Evolutionary conservation across 1,139 yeast genomes (phyloP), one percentile per base, ranked within the genome.

Genomic region (Kluyveromyces sp.): DNA sequence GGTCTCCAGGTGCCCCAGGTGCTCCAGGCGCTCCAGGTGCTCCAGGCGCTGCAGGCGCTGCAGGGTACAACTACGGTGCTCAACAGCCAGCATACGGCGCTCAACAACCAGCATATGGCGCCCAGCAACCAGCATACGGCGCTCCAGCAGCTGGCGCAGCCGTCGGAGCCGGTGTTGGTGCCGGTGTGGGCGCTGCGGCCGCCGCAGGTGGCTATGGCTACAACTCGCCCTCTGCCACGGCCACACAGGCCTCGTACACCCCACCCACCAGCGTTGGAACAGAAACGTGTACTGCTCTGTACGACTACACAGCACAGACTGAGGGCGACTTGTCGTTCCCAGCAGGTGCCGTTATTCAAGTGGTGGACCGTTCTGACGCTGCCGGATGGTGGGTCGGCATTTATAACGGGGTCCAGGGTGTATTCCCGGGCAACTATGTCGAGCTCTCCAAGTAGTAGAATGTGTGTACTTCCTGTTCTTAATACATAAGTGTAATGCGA

Each of bases 381-480:
- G 75, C 81, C 46, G 97, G 96, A 3, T 92, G 98, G 98, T 92
- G 98, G 98, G 87, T 96, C 1, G 98, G 98, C n/a, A 71, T 74
- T 46, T 71, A 78, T 56, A 87, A 89, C 58, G 97, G 97, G 7
- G 83, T 75, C 51, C 81, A 82, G 47, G 98, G 98, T 46, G 86
- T 82, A 5, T 92, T 92, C 72, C 98, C 98, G 4, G 52, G 46
- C 8, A 92, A 90, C 65, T 92, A 92, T 61, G 97, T 92, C 34
- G 90, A 85, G 63, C 66, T 85, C 52, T 77, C 78, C 57, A 61
- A 54, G 53, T 37, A 39, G 36, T 38, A 27, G 21, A 15, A 15
- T 15, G 21, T 15, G 21, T 15, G 21, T 15, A 15, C 21, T 15
- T 15, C 21, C 21, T 15, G 21, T 15, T 15, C 21, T 15, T 15